A percentile compares a stretch with the other conserved stretches of the same genome.
phyloP scores from a whole-genome alignment of 2,329 filamentous ascomycete genomes.

The Xylariaceae sp. region DNA sequence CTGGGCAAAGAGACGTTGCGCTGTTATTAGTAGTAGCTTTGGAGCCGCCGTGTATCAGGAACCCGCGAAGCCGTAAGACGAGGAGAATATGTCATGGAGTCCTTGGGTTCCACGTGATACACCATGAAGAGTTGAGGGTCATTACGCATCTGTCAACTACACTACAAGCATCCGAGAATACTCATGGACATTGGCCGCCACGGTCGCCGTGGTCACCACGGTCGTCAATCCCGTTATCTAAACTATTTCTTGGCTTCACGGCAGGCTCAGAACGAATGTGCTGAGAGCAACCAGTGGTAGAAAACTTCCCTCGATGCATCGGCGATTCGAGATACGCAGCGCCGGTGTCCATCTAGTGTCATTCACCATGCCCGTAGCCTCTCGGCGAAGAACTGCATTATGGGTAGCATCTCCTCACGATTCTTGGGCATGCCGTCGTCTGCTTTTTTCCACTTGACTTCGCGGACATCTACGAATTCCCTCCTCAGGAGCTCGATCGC shows the following conservation, averaged over 20 bases:
- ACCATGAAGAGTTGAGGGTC: too few species aligned
- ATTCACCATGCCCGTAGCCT: conserved; percentile 42
- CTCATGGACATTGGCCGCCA: background rate
- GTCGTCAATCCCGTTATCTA: background rate
- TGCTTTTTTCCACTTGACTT: conserved; percentile 61
- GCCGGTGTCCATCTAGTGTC: background rate
- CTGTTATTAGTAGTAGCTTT: too few species aligned
- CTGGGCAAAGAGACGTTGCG: too few species aligned
- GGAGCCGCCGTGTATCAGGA: background rate
- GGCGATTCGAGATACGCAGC: background rate
- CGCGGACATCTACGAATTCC: conserved; percentile 61
- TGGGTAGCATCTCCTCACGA: conserved; percentile 78
- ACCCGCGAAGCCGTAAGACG: background rate
- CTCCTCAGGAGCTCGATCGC: conserved; percentile 58
- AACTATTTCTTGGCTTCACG: too few species aligned
- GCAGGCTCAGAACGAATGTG: background rate
- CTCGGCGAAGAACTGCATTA: conserved; percentile 78
- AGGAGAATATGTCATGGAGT: background rate
- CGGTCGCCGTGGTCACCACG: background rate
- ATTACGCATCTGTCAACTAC: too few species aligned
- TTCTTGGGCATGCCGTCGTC: conserved; percentile 79
- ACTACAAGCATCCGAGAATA: too few species aligned
- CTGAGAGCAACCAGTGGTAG: background rate
- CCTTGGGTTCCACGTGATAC: too few species aligned
- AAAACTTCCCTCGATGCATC: background rate